phyloP scores from a whole-genome alignment of 305 asterid genomes.

The Fraxinus xanthoxyloides region DNA sequence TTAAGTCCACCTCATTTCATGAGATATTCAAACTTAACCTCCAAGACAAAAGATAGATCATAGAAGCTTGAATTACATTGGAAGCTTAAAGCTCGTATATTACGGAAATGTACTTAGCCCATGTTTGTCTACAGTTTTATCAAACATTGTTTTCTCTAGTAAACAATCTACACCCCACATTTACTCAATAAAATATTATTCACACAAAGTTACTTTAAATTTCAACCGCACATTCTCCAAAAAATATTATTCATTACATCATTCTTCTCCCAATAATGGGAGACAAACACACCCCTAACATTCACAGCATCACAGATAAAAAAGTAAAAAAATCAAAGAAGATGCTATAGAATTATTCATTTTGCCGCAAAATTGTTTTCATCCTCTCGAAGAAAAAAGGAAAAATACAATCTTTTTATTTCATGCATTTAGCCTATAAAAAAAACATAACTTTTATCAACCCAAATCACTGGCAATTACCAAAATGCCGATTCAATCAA shows the following conservation, averaged over 20 bases:
- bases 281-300: too few species aligned
- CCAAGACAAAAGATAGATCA: not conserved
- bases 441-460: not conserved
- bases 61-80: not conserved
- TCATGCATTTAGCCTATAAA: not conserved
- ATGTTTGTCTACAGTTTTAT: too few species aligned
- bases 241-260: too few species aligned
- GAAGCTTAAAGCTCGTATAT: not conserved
- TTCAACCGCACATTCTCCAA: too few species aligned
- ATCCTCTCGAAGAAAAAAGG: not conserved
- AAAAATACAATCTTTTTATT: not conserved
- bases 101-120: not conserved
- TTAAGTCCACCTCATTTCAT: not conserved
- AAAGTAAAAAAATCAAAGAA: too few species aligned
- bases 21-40: not conserved
- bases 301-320: not conserved
- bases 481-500: constrained; percentile 13
- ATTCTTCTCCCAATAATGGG: too few species aligned
- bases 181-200: too few species aligned
- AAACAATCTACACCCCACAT: too few species aligned
- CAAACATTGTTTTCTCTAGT: too few species aligned
- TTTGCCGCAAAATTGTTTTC: not conserved
- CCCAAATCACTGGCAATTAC: constrained; percentile 2
- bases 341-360: not conserved
- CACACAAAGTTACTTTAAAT: too few species aligned